Conservation (phyloP, 2,329 filamentous ascomycete genomes). For the Xylaria hypoxylon region DNA sequence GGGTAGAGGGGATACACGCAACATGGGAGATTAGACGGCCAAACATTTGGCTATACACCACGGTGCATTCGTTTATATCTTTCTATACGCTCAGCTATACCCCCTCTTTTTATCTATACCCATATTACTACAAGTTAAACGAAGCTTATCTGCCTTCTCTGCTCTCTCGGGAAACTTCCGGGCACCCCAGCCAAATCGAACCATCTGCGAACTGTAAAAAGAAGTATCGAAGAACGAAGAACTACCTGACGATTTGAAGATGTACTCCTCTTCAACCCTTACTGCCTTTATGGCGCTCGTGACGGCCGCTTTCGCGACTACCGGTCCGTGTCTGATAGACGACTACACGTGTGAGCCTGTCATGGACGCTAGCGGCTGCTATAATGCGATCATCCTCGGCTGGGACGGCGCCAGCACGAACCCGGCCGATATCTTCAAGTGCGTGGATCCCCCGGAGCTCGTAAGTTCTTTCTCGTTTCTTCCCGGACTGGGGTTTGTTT, state of each 20-base stretch:
- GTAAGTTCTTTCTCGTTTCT: constrained; percentile 21
- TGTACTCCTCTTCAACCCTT: constrained; percentile 6
- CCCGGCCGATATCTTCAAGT: constrained; percentile 38
- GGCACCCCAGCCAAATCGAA: not conserved
- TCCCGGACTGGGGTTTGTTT: not conserved
- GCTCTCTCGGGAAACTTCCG: not conserved
- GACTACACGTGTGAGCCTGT: constrained; percentile 36
- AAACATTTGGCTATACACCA: constrained; percentile 9
- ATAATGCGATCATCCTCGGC: constrained; percentile 37
- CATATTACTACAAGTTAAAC: not conserved
- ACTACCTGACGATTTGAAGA: not conserved
- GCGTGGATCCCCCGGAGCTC: constrained; percentile 35
- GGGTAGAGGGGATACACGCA: not conserved
- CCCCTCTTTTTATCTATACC: not conserved
- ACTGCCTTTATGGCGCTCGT: constrained; percentile 15
- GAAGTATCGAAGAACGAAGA: not conserved
- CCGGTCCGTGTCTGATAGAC: constrained; percentile 32
- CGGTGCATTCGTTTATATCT: not conserved
- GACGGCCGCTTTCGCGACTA: constrained; percentile 27
- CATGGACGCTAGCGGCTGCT: constrained; percentile 37
- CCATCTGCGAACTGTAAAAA: not conserved
- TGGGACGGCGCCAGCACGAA: constrained; percentile 36
- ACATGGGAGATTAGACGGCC: constrained; percentile 1
- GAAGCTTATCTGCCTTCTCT: not conserved
- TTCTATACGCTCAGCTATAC: not conserved